phyloP scores from a whole-genome alignment of 2,329 filamentous ascomycete species.

The Epichloe bromicola region DNA sequence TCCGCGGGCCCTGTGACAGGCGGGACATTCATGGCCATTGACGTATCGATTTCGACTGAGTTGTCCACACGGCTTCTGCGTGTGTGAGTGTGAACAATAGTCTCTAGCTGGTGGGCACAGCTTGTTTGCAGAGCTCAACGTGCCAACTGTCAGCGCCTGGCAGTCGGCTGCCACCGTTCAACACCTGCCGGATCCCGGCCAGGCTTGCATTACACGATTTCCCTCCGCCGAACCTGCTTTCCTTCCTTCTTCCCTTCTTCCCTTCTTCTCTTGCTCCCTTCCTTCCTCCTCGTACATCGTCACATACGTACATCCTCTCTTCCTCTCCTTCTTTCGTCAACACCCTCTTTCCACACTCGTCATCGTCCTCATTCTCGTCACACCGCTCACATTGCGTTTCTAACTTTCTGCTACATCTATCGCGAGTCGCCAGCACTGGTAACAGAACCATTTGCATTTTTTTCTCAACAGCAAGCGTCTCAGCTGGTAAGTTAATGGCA shows the following conservation, averaged over 20 bases:
- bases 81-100: no score
- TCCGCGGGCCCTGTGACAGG: no score
- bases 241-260: slow-evolving; percentile 7
- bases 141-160: not conserved
- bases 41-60: no score
- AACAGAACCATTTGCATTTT: not conserved
- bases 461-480: not conserved
- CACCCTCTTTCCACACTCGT: not conserved
- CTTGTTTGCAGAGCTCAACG: not conserved
- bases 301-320: no score
- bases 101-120: no score
- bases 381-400: not conserved
- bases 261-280: slow-evolving; percentile 2
- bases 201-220: not conserved
- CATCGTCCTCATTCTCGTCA: not conserved
- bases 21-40: no score
- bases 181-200: not conserved
- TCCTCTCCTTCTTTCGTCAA: not conserved
- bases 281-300: not conserved
- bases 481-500: not conserved
- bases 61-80: no score
- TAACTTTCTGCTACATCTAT: not conserved
- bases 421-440: not conserved
- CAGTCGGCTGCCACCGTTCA: not conserved
- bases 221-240: slow-evolving; percentile 3